These are phyloP conservation scores for Ophiorrhiza pumila DNA, from an alignment of 257 asterid genomes.

Conservation along the genomic window DNA sequence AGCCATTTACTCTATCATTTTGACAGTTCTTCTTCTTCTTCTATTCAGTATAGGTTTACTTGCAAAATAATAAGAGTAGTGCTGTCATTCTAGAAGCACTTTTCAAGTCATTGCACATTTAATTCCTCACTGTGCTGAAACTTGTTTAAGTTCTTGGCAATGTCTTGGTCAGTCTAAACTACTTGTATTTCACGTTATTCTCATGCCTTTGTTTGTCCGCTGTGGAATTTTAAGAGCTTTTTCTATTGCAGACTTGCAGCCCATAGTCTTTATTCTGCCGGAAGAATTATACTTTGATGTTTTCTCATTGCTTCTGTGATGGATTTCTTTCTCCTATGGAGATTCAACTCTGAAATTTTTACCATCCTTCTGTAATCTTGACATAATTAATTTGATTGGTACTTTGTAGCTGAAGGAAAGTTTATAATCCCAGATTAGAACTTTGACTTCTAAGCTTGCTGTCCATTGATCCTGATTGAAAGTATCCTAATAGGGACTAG, in stretches of 20 bases:
- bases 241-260: not conserved
- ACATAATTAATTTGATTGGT: not conserved
- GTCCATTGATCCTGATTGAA: not conserved
- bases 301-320: not conserved
- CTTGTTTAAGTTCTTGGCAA: not conserved
- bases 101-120: not conserved
- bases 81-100: conserved; percentile 20
- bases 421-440: not conserved
- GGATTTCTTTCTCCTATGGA: not conserved
- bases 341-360: not conserved
- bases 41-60: conserved; percentile 8
- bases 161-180: conserved; percentile 3
- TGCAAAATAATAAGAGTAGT: not conserved
- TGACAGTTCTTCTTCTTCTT: conserved; percentile 11
- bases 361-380: not conserved
- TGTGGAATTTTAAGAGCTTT: not conserved
- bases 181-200: not conserved
- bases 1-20: conserved; percentile 7
- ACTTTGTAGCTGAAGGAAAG: too few species aligned
- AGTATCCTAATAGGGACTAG: not conserved
- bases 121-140: not conserved
- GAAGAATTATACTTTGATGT: not conserved
- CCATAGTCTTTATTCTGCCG: not conserved
- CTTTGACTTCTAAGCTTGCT: not conserved
- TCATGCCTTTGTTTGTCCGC: not conserved